A percentile compares a stretch with the other conserved stretches of the same genome.
Conservation (phyloP, 1,284 basidiomycete species). For the Apiotrichum brassicae region DNA sequence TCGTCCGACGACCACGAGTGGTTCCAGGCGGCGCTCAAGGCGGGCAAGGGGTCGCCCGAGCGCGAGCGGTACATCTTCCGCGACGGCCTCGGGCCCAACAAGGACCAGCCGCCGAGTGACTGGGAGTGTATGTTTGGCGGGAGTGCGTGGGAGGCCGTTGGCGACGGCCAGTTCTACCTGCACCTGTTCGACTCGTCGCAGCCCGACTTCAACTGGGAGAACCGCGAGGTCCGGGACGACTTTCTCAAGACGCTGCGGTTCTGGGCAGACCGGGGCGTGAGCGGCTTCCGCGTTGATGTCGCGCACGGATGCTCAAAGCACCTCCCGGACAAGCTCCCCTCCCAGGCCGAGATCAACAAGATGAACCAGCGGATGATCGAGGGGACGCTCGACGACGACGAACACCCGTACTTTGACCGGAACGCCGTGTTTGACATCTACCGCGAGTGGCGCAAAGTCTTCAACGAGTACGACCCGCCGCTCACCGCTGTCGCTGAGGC, state of each 20-base stretch:
- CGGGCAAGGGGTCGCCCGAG: constrained; percentile 56
- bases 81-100: constrained; percentile 47
- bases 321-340: constrained; percentile 8
- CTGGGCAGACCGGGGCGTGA: constrained; percentile 66
- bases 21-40: constrained; percentile 60
- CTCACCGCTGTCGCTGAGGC: constrained; percentile 41
- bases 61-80: constrained; percentile 73
- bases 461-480: constrained; percentile 40
- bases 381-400: constrained; percentile 17
- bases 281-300: constrained; percentile 58
- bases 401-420: constrained; percentile 32
- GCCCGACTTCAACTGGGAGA: constrained; percentile 75
- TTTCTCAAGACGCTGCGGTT: constrained; percentile 63
- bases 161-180: constrained; percentile 62
- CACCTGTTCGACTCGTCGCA: constrained; percentile 65
- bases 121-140: constrained; percentile 67
- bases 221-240: constrained; percentile 57
- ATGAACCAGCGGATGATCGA: constrained; percentile 13
- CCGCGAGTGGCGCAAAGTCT: constrained; percentile 37
- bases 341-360: constrained; percentile 14
- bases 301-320: constrained; percentile 34
- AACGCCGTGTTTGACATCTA: constrained; percentile 37
- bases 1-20: constrained; percentile 70
- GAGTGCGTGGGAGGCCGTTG: constrained; percentile 67
- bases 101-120: constrained; percentile 63